These are phyloP conservation scores for Fusarium illudens DNA, from an alignment of 2,329 filamentous ascomycete species.

Conservation along the genomic window DNA sequence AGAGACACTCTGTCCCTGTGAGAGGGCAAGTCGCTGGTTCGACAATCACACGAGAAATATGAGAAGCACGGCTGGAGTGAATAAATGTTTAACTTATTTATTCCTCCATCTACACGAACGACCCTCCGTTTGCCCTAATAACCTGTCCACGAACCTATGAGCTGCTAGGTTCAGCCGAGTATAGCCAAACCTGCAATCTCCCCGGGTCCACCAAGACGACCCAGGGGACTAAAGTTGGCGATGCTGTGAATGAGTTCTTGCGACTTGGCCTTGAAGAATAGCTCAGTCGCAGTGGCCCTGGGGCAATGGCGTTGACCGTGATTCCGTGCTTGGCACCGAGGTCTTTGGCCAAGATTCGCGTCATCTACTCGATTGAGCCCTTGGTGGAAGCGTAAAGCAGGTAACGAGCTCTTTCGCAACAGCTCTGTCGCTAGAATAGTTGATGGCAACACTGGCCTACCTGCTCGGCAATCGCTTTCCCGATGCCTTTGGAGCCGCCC, in stretches of 20 bases:
- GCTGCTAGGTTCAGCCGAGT: neutral
- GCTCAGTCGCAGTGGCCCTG: neutral
- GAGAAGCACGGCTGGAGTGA: neutral
- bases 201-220: neutral
- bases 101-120: neutral
- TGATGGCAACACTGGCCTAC: neutral
- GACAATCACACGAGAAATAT: neutral
- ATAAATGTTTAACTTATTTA: neutral
- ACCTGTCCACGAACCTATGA: neutral
- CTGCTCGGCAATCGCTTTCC: neutral
- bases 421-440: neutral
- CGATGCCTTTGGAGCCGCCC: neutral
- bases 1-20: neutral
- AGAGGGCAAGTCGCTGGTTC: neutral
- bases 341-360: neutral
- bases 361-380: neutral
- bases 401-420: neutral
- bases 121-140: neutral
- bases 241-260: neutral
- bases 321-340: neutral
- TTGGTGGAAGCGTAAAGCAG: neutral
- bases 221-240: neutral
- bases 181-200: neutral
- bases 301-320: neutral
- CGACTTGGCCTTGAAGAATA: neutral